Conservation (phyloP, 176 grass and related monocot genomes). For the Carex kokanica region DNA sequence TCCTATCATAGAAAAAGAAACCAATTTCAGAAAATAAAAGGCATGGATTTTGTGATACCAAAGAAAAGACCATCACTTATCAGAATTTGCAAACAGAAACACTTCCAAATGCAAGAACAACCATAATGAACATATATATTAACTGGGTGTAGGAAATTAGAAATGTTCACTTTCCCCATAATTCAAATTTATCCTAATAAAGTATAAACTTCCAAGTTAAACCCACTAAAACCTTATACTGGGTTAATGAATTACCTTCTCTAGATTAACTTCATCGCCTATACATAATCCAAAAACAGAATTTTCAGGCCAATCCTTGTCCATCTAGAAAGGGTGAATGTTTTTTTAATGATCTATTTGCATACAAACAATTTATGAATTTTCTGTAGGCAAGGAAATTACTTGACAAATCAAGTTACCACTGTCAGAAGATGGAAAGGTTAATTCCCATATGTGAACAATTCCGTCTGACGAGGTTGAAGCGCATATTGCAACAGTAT, state of each 20-base stretch:
- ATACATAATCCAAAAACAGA: neutral
- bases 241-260: neutral
- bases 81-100: neutral
- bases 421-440: slow-evolving; percentile 20
- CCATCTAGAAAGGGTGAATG: neutral
- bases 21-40: neutral
- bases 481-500: slow-evolving; percentile 58
- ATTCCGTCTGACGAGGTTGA: slow-evolving; percentile 85
- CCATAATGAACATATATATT: neutral
- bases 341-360: neutral
- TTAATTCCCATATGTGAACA: slow-evolving; percentile 77
- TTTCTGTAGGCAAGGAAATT: neutral
- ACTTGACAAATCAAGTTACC: slow-evolving; percentile 44
- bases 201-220: neutral
- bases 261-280: neutral
- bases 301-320: neutral
- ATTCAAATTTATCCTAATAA: neutral
- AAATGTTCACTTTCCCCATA: neutral
- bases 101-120: neutral
- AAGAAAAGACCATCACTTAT: neutral
- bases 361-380: neutral
- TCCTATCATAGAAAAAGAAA: slow-evolving; percentile 36
- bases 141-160: neutral
- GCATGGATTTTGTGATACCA: neutral
- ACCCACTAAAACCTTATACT: neutral